These are phyloP conservation scores for Wickerhamomyces rabaulensis DNA, from an alignment of 805 yeast genomes.

Conservation along the genomic window DNA sequence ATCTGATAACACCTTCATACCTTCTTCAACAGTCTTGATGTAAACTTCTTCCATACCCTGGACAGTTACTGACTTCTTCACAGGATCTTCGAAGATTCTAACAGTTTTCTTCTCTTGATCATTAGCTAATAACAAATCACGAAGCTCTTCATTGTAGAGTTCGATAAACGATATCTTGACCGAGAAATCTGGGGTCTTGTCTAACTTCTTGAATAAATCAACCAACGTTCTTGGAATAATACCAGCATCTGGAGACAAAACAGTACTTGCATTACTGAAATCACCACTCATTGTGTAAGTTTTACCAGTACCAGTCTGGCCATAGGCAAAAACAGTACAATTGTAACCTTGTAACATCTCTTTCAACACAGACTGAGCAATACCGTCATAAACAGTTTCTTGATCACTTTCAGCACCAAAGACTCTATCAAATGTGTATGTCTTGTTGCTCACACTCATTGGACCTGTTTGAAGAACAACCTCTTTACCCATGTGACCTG, in stretches of 20 bases:
- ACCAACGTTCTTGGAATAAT: slow-evolving; percentile 56
- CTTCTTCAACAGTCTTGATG: slow-evolving; percentile 45
- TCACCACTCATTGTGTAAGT: slow-evolving; percentile 75
- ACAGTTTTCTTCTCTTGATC: slow-evolving; percentile 41
- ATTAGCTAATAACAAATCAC: slow-evolving; percentile 47
- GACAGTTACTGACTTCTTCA: slow-evolving; percentile 40
- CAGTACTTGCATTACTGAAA: slow-evolving; percentile 35
- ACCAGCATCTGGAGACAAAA: slow-evolving; percentile 46
- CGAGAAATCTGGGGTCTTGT: slow-evolving; percentile 43
- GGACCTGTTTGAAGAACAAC: slow-evolving; percentile 40
- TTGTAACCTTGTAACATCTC: slow-evolving; percentile 71
- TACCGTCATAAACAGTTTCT: slow-evolving; percentile 54
- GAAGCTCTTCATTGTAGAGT: slow-evolving; percentile 74
- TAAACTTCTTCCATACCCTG: slow-evolving; percentile 54
- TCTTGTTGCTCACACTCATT: slow-evolving; percentile 32
- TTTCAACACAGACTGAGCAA: slow-evolving; percentile 50
- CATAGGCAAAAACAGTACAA: slow-evolving; percentile 79
- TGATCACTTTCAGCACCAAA: slow-evolving; percentile 83
- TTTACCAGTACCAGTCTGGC: slow-evolving; percentile 86
- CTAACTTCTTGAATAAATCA: slow-evolving; percentile 48
- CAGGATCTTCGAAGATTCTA: slow-evolving; percentile 45
- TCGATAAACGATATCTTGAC: slow-evolving; percentile 75
- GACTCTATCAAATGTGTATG: slow-evolving; percentile 69
- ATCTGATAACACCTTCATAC: slow-evolving; percentile 42
- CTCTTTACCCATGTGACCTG: slow-evolving; percentile 40